A percentile compares a stretch with the other conserved stretches of the same genome.
Evolutionary conservation across 306 rosid genomes (phyloP).

Genomic region (Urtica urens): DNA sequence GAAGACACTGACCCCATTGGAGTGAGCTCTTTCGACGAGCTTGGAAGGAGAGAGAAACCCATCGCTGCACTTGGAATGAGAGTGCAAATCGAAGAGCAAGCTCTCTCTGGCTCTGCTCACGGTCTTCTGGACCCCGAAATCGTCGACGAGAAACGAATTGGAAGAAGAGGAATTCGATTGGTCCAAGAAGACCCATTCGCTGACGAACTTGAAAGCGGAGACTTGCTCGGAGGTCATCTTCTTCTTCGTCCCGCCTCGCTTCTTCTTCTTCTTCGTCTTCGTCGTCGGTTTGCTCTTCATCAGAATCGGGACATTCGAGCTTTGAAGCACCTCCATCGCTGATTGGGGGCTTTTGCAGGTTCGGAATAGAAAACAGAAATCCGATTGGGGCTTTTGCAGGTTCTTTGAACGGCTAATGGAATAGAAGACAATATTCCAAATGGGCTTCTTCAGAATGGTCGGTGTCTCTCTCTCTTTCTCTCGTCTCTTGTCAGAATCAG

Average conservation of each 20-base stretch:
- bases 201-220: conserved; percentile 58
- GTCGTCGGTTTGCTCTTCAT: conserved; percentile 25
- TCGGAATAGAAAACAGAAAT: too few relatives aligned
- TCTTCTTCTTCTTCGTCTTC: conserved; percentile 53
- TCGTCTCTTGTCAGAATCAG: too few relatives aligned
- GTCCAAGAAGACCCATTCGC: conserved; percentile 71
- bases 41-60: conserved; percentile 89
- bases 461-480: too few relatives aligned
- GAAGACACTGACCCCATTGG: conserved; percentile 54
- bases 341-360: too few relatives aligned
- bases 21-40: conserved; percentile 76
- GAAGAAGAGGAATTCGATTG: conserved; percentile 35
- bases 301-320: conserved; percentile 21
- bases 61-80: conserved; percentile 89
- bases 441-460: too few relatives aligned
- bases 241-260: conserved; percentile 67
- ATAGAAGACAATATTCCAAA: too few relatives aligned
- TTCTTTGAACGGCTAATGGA: too few relatives aligned
- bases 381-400: too few relatives aligned
- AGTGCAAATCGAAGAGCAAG: conserved; percentile 72
- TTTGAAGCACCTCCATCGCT: conserved; percentile 19
- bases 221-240: conserved; percentile 78
- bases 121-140: conserved; percentile 69
- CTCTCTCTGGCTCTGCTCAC: conserved; percentile 55
- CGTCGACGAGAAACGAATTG: conserved; percentile 55